phyloP scores from a whole-genome alignment of 2,329 filamentous ascomycete species.

The Coniosporium tulheliwenetii region DNA sequence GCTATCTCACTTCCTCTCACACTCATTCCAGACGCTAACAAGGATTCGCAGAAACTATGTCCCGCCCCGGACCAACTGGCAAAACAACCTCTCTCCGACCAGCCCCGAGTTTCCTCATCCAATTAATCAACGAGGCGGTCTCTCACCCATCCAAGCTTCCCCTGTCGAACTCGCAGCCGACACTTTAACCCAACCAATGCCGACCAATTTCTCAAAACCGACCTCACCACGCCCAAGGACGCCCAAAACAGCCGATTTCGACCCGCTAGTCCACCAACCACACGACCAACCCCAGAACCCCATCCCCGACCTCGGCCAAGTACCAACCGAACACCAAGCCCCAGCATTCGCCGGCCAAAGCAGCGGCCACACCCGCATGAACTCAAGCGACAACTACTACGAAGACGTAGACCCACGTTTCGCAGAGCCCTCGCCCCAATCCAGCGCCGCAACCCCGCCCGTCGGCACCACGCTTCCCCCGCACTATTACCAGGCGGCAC shows the following conservation, averaged over 20 bases:
- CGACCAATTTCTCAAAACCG: too few relatives aligned
- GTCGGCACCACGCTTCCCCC: not conserved
- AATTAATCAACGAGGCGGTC: not conserved
- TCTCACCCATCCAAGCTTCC: not conserved
- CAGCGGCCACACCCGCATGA: slow-evolving; percentile 14
- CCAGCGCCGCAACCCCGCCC: slow-evolving; percentile 6
- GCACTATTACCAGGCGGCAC: not conserved
- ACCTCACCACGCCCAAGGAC: too few relatives aligned
- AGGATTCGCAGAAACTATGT: slow-evolving; percentile 20
- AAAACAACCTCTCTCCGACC: not conserved
- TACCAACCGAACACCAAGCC: slow-evolving; percentile 11
- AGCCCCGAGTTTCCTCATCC: not conserved
- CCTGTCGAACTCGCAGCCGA: not conserved
- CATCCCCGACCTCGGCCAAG: slow-evolving; percentile 15
- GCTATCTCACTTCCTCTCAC: not conserved
- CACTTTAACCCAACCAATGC: too few relatives aligned
- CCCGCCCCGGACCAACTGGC: slow-evolving; percentile 31
- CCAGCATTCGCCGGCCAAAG: slow-evolving; percentile 7
- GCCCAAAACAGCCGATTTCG: not conserved
- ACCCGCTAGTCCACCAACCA: slow-evolving; percentile 6
- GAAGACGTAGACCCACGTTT: slow-evolving; percentile 91
- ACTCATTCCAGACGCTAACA: slow-evolving; percentile 6
- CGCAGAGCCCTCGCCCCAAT: slow-evolving; percentile 31
- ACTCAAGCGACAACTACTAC: slow-evolving; percentile 50
- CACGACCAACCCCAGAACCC: slow-evolving; percentile 16